phyloP scores from a whole-genome alignment of 352 stramenopile species.

The Globisporangium middletonii region DNA sequence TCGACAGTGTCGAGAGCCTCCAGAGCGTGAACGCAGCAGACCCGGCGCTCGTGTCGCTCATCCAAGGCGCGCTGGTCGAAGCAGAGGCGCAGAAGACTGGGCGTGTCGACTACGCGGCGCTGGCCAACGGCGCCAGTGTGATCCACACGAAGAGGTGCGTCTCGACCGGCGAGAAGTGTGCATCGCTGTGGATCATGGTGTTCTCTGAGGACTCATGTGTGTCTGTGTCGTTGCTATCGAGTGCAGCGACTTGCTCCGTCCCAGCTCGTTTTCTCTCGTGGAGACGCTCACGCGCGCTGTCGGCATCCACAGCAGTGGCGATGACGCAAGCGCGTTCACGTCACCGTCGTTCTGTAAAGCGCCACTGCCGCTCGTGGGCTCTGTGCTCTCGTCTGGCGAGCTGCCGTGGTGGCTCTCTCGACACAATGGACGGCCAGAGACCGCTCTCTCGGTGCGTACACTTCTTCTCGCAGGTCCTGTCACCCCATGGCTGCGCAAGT shows the following conservation, averaged over 20 bases:
- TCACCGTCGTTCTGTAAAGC: constrained; percentile 44
- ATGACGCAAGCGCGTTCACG: constrained; percentile 34
- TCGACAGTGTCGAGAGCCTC: constrained; percentile 44
- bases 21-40: constrained; percentile 46
- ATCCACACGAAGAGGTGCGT: constrained; percentile 50
- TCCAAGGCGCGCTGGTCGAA: constrained; percentile 28
- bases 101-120: constrained; percentile 54
- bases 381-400: constrained; percentile 38
- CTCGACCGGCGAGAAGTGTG: no score
- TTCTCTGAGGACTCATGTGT: not conserved
- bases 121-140: constrained; percentile 60
- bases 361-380: constrained; percentile 27
- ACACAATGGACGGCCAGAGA: constrained; percentile 70
- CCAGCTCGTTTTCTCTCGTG: constrained; percentile 24
- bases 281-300: constrained; percentile 25
- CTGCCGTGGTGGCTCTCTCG: constrained; percentile 72
- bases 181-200: not conserved
- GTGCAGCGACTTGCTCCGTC: constrained; percentile 49
- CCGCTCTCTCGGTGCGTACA: constrained; percentile 57
- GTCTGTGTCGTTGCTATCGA: constrained; percentile 3
- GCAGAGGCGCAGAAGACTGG: constrained; percentile 43
- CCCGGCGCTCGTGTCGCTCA: constrained; percentile 50
- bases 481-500: not conserved
- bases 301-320: constrained; percentile 15
- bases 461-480: not conserved